phyloP scores from a whole-genome alignment of 176 grass and related monocot species.

The Tillandsia fasciculata region DNA sequence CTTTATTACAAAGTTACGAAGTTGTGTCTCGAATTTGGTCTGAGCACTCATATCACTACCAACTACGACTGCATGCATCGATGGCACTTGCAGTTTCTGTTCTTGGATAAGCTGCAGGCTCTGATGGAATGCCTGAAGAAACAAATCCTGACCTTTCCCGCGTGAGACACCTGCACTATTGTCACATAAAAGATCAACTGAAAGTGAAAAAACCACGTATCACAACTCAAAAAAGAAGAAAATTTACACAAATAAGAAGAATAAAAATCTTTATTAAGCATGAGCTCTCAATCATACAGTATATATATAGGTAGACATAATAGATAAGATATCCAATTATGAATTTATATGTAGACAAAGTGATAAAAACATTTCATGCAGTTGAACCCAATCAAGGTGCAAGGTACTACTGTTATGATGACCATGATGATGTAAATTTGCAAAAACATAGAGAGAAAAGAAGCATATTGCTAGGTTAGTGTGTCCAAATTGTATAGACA shows the following conservation, averaged over 20 bases:
- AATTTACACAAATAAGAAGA: conserved; percentile 10
- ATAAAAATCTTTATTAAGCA: background rate
- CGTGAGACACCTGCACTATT: conserved; percentile 74
- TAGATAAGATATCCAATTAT: no score
- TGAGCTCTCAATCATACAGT: background rate
- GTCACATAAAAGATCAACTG: conserved; percentile 18
- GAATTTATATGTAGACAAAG: no score
- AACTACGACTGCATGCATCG: conserved; percentile 77
- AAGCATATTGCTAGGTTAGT: no score
- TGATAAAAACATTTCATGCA: no score
- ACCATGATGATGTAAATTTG: no score
- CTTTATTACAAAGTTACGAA: conserved; percentile 62
- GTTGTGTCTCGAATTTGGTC: conserved; percentile 77
- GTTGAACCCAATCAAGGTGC: no score
- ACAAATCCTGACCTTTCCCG: conserved; percentile 95
- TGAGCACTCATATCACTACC: conserved; percentile 96
- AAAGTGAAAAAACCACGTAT: background rate
- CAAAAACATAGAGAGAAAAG: no score
- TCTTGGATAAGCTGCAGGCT: conserved; percentile 60
- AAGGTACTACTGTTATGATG: no score
- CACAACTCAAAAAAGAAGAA: background rate
- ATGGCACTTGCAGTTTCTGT: conserved; percentile 74
- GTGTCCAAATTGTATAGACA: no score
- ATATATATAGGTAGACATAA: no score
- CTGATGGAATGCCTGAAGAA: conserved; percentile 89